Evolutionary conservation across 768 basidiomycete species (phyloP).

Genomic region (Steccherinum ochraceum): DNA sequence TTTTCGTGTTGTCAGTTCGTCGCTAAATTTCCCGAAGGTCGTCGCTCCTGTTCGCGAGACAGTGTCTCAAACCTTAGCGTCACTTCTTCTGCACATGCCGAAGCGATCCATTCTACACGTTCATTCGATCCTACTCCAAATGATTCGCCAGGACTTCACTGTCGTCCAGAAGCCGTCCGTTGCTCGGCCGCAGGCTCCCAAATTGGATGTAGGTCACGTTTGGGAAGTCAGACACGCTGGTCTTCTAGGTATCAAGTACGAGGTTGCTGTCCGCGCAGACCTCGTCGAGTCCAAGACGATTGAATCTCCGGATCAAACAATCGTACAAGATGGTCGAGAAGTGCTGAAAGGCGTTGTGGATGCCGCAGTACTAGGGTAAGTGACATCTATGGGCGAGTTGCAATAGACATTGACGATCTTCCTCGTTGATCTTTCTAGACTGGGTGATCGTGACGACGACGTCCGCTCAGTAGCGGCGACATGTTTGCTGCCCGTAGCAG

Average conservation of each 20-base stretch:
- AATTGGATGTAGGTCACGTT: constrained; percentile 50
- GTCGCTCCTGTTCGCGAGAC: constrained; percentile 96
- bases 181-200: constrained; percentile 10
- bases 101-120: constrained; percentile 72
- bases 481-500: constrained; percentile 84
- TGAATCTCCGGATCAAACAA: constrained; percentile 6
- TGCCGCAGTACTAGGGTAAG: constrained; percentile 86
- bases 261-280: constrained; percentile 90
- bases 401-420: background rate
- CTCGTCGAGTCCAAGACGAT: constrained; percentile 47
- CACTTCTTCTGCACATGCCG: constrained; percentile 85
- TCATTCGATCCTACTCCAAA: constrained; percentile 77
- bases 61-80: constrained; percentile 89
- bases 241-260: constrained; percentile 93
- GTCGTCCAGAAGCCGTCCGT: constrained; percentile 30
- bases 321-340: constrained; percentile 37
- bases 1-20: background rate
- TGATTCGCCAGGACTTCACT: constrained; percentile 87
- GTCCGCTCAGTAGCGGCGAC: constrained; percentile 93
- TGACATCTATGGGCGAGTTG: constrained; percentile 1
- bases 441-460: constrained; percentile 90
- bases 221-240: constrained; percentile 99
- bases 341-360: constrained; percentile 81
- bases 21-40: constrained; percentile 43
- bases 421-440: constrained; percentile 34